A percentile compares a stretch with the other conserved stretches of the same genome.
Conservation (phyloP, 169 alveolate species). For the Besnoitia besnoiti region DNA sequence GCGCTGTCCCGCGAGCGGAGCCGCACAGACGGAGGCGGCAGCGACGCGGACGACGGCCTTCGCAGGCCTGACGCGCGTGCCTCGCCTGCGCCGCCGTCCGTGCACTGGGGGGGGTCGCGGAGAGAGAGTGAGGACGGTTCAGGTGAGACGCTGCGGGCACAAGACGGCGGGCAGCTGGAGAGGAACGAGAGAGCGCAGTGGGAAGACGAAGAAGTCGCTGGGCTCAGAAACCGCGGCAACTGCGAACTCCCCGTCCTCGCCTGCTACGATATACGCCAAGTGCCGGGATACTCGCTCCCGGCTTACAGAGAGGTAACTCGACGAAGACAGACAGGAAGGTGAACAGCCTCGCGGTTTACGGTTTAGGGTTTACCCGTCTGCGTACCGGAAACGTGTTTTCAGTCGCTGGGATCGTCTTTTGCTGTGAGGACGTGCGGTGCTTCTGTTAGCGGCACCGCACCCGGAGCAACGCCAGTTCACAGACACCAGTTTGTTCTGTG, state of each 20-base stretch:
- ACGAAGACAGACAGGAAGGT: not conserved
- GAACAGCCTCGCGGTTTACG: not conserved
- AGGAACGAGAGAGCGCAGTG: not conserved
- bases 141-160: not conserved
- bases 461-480: no score
- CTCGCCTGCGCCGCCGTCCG: no score
- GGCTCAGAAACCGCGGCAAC: not conserved
- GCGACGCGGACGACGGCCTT: no score
- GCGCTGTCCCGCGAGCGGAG: no score
- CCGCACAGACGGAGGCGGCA: no score
- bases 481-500: no score
- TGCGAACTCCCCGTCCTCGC: not conserved
- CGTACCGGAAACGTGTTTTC: no score
- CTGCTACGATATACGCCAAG: slow-evolving; percentile 54
- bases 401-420: no score
- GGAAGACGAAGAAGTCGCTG: not conserved
- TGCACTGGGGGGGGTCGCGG: not conserved
- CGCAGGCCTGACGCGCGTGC: no score
- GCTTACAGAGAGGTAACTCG: slow-evolving; percentile 32
- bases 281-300: slow-evolving; percentile 24
- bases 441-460: no score
- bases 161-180: not conserved
- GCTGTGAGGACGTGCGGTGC: no score
- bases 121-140: not conserved
- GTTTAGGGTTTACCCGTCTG: not conserved